Evolutionary conservation across 169 alveolate species (phyloP).

Genomic region (Cardiosporidium cionae): DNA sequence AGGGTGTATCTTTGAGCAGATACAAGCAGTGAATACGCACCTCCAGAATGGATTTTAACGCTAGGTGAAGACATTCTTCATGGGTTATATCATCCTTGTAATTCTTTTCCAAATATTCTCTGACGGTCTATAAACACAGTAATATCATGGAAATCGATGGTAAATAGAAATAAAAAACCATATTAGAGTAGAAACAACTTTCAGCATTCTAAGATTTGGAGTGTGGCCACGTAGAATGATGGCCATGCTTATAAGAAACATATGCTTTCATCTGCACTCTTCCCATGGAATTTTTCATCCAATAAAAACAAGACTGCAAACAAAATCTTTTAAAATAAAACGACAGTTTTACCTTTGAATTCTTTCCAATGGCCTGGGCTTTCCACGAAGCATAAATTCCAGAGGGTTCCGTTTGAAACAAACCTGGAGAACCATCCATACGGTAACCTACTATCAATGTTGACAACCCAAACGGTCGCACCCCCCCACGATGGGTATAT

Average conservation of each 20-base stretch:
- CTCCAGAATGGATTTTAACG: slow-evolving; percentile 87
- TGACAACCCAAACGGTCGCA: slow-evolving; percentile 97
- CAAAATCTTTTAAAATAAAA: not conserved
- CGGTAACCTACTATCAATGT: slow-evolving; percentile 83
- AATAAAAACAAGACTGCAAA: not conserved
- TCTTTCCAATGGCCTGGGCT: slow-evolving; percentile 91
- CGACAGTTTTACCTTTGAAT: slow-evolving; percentile 66
- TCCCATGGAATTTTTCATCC: not conserved
- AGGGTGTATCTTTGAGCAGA: too few species aligned
- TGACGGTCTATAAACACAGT: slow-evolving; percentile 53
- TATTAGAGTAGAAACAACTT: too few species aligned
- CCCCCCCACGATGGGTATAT: slow-evolving; percentile 96
- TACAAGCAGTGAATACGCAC: too few species aligned
- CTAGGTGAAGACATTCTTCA: slow-evolving; percentile 78
- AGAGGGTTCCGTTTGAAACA: slow-evolving; percentile 95
- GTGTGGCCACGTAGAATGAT: too few species aligned
- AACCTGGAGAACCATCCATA: slow-evolving; percentile 32
- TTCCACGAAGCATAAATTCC: slow-evolving; percentile 95
- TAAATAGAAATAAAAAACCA: too few species aligned
- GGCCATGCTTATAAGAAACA: not conserved
- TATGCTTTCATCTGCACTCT: not conserved
- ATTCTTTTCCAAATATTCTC: slow-evolving; percentile 87
- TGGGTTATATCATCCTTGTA: slow-evolving; percentile 75
- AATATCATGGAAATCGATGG: too few species aligned
- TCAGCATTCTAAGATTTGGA: too few species aligned